These are phyloP conservation scores for Sabuloglossum arenarium DNA, from an alignment of 495 filamentous ascomycete species.

Conservation along the genomic window DNA sequence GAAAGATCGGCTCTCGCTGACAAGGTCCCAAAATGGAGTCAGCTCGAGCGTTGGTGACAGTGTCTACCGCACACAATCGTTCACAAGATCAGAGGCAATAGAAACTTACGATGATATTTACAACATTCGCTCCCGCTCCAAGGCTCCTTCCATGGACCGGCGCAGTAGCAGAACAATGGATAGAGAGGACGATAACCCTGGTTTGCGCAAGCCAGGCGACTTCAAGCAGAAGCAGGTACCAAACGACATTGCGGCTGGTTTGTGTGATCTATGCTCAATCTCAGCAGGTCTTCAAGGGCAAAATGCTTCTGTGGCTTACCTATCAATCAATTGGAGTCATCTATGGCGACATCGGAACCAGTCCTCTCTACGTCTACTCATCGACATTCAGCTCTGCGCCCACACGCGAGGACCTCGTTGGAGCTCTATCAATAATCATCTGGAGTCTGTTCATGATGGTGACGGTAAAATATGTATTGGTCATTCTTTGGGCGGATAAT, in stretches of 20 bases:
- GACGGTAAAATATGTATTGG: slow-evolving; percentile 48
- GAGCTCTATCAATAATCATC: slow-evolving; percentile 50
- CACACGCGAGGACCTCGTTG: slow-evolving; percentile 37
- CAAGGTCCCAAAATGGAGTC: neutral
- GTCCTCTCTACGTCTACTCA: slow-evolving; percentile 51
- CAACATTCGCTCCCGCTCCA: neutral
- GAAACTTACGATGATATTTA: neutral
- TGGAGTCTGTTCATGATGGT: slow-evolving; percentile 58
- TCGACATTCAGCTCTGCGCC: slow-evolving; percentile 42
- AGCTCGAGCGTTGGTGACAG: neutral
- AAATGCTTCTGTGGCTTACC: slow-evolving; percentile 20
- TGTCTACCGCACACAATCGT: neutral
- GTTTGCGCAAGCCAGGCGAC: neutral
- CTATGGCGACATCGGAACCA: slow-evolving; percentile 60
- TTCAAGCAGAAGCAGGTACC: slow-evolving; percentile 1
- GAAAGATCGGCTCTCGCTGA: neutral
- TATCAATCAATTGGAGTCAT: slow-evolving; percentile 54
- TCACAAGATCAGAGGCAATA: neutral
- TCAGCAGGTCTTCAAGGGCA: slow-evolving; percentile 1
- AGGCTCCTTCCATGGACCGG: neutral
- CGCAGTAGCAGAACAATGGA: neutral
- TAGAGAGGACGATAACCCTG: neutral
- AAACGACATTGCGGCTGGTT: neutral
- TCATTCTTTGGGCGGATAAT: slow-evolving; percentile 52
- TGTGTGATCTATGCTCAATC: neutral